These are phyloP conservation scores for Phytophthora macrochlamydospora DNA, from an alignment of 352 stramenopile species.

Conservation along the genomic window DNA sequence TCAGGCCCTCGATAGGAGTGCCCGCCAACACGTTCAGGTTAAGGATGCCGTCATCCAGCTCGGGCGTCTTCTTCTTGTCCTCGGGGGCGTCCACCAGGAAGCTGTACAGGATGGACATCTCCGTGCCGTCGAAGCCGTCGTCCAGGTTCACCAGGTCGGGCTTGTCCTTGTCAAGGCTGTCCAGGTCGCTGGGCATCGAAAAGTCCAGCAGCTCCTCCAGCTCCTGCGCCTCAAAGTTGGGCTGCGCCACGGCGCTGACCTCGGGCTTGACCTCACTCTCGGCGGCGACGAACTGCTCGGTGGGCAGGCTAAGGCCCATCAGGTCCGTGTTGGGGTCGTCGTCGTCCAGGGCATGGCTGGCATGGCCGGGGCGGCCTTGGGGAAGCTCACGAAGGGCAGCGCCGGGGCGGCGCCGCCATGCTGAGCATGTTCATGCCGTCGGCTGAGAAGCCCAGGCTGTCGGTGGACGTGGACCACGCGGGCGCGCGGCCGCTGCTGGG, in stretches of 20 bases:
- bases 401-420: slow-evolving; percentile 63
- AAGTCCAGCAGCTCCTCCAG: slow-evolving; percentile 80
- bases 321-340: slow-evolving; percentile 36
- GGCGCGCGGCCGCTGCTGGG: slow-evolving; percentile 7
- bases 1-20: slow-evolving; percentile 68
- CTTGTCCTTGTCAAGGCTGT: slow-evolving; percentile 70
- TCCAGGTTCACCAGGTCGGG: slow-evolving; percentile 77
- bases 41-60: slow-evolving; percentile 72
- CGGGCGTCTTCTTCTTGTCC: slow-evolving; percentile 64
- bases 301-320: slow-evolving; percentile 41
- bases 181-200: slow-evolving; percentile 67
- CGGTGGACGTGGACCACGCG: slow-evolving; percentile 28
- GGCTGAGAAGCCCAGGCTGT: slow-evolving; percentile 32
- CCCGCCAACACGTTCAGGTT: slow-evolving; percentile 78
- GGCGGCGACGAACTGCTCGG: slow-evolving; percentile 40
- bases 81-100: slow-evolving; percentile 81
- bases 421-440: slow-evolving; percentile 66
- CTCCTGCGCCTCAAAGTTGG: slow-evolving; percentile 69
- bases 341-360: slow-evolving; percentile 60
- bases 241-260: slow-evolving; percentile 11
- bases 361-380: slow-evolving; percentile 41
- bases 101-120: slow-evolving; percentile 89
- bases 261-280: slow-evolving; percentile 42
- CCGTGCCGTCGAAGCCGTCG: slow-evolving; percentile 82
- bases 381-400: slow-evolving; percentile 76